Conservation (phyloP, 257 asterid species). For the Mitragyna speciosa region DNA sequence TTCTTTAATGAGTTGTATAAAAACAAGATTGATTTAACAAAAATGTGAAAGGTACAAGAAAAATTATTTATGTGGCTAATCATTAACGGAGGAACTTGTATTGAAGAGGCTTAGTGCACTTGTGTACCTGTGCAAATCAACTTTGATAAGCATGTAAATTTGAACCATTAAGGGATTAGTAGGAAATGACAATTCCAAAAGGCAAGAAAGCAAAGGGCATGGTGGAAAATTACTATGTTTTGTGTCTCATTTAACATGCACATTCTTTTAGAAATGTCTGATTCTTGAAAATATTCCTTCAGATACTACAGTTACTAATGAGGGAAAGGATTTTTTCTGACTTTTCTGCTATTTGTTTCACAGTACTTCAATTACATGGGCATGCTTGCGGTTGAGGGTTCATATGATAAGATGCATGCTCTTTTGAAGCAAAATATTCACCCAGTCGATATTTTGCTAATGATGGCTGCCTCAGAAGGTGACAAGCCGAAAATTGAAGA, state of each 20-base stretch:
- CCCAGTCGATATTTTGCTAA: constrained; percentile 78
- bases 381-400: constrained; percentile 96
- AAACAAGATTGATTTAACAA: too few relatives aligned
- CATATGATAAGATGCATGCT: constrained; percentile 89
- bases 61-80: too few relatives aligned
- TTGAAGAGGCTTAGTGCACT: not conserved
- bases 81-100: not conserved
- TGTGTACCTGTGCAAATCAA: too few relatives aligned
- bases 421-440: constrained; percentile 80
- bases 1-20: too few relatives aligned
- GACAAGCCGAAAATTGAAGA: constrained; percentile 90
- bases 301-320: not conserved
- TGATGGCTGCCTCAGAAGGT: constrained; percentile 84
- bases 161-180: too few relatives aligned
- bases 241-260: not conserved
- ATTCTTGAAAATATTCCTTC: not conserved
- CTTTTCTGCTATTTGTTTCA: not conserved
- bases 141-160: not conserved
- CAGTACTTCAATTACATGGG: constrained; percentile 99
- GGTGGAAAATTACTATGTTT: not conserved
- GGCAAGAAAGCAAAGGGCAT: not conserved
- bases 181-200: not conserved
- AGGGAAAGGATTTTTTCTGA: not conserved
- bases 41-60: too few relatives aligned
- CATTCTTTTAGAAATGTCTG: not conserved